Evolutionary conservation across 768 basidiomycete genomes (phyloP), one percentile per base, ranked within the genome.

Genomic region (Agaricus bisporus): DNA sequence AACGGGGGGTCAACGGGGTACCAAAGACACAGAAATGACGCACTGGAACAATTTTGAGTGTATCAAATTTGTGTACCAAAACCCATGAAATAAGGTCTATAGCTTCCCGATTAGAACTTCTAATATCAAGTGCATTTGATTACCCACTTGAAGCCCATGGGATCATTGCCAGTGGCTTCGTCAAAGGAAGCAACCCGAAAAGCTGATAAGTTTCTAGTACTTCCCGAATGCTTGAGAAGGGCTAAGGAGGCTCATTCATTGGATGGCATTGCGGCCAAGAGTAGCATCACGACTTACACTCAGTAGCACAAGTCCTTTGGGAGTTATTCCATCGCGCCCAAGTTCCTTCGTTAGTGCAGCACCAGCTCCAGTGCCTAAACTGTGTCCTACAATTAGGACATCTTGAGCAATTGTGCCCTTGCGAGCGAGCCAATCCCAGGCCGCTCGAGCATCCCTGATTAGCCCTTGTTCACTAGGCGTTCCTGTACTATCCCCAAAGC

Each of bases 401-500:
- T 85, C 73, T 35, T 80, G 70, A 1, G 79, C 67, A 22, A 65
- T 66, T 8, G 83, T 85, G 15, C 85, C 86, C 18, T 79, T 73
- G 1, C 66, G 65, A 8, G 81, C 62, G 7, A 93, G 68, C 85
- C 86, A 97, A 61, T 89, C 79, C 79, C 84, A 95, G 0, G 86
- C 90, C 0, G 90, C 78, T 37, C 80, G 73, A 1, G 89, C 91
- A 63, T 98, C 90, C 2, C 64, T 68, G 0, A 80, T 65, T 0
- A 98, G 71, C 0, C 95, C 95, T 10, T 65, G 66, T 66, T 95
- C 87, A 22, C 79, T 84, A 0, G 95, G 95, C 0, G 68, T 66
- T 0, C 92, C 91, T 1, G 80, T 77, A 51, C 91, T 95, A 63
- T 98, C 94, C 1, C 74, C 95, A 61, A 88, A 98, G 1, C 95